phyloP scores from a whole-genome alignment of 1,139 yeast species.

The Entelexis paramagnoliae region DNA sequence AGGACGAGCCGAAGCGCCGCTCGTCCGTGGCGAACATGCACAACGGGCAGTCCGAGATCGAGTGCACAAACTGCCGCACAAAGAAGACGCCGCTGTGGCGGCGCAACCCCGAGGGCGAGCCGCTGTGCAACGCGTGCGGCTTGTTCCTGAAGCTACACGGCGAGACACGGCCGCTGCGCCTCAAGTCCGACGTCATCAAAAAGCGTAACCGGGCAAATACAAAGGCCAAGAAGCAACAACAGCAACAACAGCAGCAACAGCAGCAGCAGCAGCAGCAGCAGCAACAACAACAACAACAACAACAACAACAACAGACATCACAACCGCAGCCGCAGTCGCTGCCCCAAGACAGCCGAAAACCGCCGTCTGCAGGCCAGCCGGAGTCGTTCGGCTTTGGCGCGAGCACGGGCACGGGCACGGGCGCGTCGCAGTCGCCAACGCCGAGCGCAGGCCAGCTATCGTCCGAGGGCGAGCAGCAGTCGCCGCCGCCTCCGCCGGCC shows the following conservation, averaged over 20 bases:
- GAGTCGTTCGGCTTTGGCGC: no score
- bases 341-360: neutral
- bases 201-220: conserved; percentile 41
- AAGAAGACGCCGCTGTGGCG: conserved; percentile 90
- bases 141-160: conserved; percentile 80
- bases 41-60: conserved; percentile 16
- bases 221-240: conserved; percentile 15
- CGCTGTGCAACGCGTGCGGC: conserved; percentile 89
- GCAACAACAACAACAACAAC: neutral
- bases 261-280: neutral
- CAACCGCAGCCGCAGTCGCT: no score
- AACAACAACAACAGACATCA: neutral
- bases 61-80: conserved; percentile 79
- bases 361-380: no score
- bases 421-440: neutral
- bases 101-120: conserved; percentile 81
- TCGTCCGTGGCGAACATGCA: neutral
- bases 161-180: conserved; percentile 74
- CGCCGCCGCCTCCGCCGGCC: neutral
- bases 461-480: conserved; percentile 6
- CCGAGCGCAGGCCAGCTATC: neutral
- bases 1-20: conserved; percentile 8
- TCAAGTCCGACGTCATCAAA: conserved; percentile 84
- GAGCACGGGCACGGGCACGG: no score
- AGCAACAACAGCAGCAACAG: conserved; percentile 1